Evolutionary conservation across 176 grass and related monocot genomes (phyloP).

Genomic region (barley (Hordeum vulgare)): DNA sequence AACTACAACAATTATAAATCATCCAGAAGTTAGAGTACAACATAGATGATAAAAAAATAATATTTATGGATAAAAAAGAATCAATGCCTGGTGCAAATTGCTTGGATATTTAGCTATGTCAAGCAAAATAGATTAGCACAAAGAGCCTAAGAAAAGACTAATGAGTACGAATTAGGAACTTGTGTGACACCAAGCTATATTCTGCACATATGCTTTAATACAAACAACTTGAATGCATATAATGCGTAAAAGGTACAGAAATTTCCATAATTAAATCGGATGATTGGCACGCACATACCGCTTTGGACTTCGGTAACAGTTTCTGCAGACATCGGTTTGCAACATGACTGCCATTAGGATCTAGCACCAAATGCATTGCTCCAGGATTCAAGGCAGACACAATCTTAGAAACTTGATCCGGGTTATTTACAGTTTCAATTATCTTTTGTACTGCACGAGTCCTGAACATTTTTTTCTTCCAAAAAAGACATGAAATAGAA

Average conservation of each 20-base stretch:
- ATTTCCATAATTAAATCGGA: slow-evolving; percentile 11
- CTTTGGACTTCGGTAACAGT: slow-evolving; percentile 46
- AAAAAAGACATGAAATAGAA: slow-evolving; percentile 3
- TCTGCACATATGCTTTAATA: background rate
- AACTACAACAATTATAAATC: slow-evolving; percentile 49
- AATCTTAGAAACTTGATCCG: slow-evolving; percentile 40
- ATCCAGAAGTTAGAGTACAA: slow-evolving; percentile 6
- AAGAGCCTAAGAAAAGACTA: background rate
- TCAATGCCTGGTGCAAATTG: background rate
- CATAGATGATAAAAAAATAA: background rate
- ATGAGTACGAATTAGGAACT: background rate
- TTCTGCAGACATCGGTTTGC: slow-evolving; percentile 54
- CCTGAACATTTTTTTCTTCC: slow-evolving; percentile 33
- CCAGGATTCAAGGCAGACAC: slow-evolving; percentile 51
- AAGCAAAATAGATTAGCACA: slow-evolving; percentile 3
- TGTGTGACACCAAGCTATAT: background rate
- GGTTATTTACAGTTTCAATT: slow-evolving; percentile 53
- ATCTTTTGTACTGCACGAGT: slow-evolving; percentile 81
- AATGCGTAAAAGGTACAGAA: slow-evolving; percentile 1
- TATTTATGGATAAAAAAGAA: background rate
- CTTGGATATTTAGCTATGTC: background rate
- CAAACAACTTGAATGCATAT: background rate
- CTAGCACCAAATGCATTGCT: slow-evolving; percentile 52
- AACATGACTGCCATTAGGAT: slow-evolving; percentile 75
- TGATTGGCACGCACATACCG: slow-evolving; percentile 29